phyloP scores from a whole-genome alignment of 306 rosid species.

The Castanea sativa region DNA sequence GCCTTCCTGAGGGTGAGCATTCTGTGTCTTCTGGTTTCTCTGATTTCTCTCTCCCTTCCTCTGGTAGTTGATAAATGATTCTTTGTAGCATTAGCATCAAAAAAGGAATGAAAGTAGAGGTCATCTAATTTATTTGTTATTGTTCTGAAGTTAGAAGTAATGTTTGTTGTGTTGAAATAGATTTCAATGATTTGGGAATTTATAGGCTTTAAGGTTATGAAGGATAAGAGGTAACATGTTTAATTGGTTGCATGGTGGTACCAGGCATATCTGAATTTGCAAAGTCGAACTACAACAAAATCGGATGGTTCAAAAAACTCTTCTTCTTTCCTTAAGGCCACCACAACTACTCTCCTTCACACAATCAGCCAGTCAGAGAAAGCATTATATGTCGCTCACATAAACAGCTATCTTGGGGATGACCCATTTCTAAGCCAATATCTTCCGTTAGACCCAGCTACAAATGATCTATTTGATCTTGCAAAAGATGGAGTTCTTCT shows the following conservation, averaged over 20 bases:
- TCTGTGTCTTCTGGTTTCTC: background rate
- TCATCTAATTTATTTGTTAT: background rate
- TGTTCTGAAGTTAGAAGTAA: constrained; percentile 6
- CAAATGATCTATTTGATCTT: constrained; percentile 66
- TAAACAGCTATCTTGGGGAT: constrained; percentile 91
- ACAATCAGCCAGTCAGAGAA: constrained; percentile 89
- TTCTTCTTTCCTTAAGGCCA: constrained; percentile 77
- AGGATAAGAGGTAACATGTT: constrained; percentile 7
- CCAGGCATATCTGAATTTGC: constrained; percentile 75
- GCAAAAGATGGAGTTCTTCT: constrained; percentile 92
- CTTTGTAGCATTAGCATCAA: background rate
- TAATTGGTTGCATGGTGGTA: constrained; percentile 24
- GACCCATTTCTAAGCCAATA: constrained; percentile 76
- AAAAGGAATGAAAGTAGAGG: background rate
- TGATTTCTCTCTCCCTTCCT: background rate
- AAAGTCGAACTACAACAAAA: constrained; percentile 49
- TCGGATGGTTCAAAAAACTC: constrained; percentile 67
- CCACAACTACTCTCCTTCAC: constrained; percentile 88
- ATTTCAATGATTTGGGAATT: constrained; percentile 13
- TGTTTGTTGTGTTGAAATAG: background rate
- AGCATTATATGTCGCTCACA: constrained; percentile 79
- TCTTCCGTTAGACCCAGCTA: constrained; percentile 78
- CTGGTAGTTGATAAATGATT: background rate
- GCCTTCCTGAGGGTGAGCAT: constrained; percentile 72
- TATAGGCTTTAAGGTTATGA: constrained; percentile 14